Percentiles rank a stretch among this genome's conserved stretches.
These are phyloP conservation scores for Magnolia sinica DNA, from an alignment of 164 flowering plant genomes.

Conservation along the genomic window DNA sequence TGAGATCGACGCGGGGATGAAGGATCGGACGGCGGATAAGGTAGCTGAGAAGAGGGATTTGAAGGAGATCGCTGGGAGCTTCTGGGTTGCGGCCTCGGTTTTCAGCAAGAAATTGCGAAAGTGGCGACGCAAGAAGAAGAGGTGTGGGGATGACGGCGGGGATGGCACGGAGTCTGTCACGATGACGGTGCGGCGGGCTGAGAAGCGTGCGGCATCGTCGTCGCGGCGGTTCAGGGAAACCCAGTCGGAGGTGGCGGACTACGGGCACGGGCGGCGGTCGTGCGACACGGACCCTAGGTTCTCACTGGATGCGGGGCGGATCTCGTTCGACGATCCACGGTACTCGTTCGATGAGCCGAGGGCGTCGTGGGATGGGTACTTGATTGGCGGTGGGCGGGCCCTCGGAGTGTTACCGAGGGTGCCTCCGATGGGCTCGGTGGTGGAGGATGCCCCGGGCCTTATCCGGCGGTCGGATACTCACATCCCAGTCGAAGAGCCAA, in stretches of 20 bases:
- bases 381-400: conserved; percentile 36
- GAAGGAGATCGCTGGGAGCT: conserved; percentile 66
- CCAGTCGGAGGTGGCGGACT: conserved; percentile 83
- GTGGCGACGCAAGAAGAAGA: conserved; percentile 77
- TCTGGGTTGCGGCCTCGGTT: conserved; percentile 77
- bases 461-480: conserved; percentile 51
- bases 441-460: conserved; percentile 58
- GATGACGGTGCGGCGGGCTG: conserved; percentile 28
- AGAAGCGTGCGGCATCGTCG: conserved; percentile 36
- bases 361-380: conserved; percentile 94
- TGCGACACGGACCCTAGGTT: conserved; percentile 53
- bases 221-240: conserved; percentile 56
- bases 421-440: conserved; percentile 75
- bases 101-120: conserved; percentile 78
- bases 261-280: conserved; percentile 78
- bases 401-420: conserved; percentile 27
- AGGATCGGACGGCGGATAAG: conserved; percentile 31
- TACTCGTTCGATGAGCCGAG: conserved; percentile 82
- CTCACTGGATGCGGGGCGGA: conserved; percentile 48
- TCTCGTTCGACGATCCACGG: conserved; percentile 65
- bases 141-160: conserved; percentile 36
- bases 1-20: conserved; percentile 61
- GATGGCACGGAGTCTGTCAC: neutral
- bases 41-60: conserved; percentile 36
- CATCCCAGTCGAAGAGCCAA: conserved; percentile 72